Percentiles rank a stretch among this genome's conserved stretches.
These are phyloP conservation scores for Schoenoplectus tabernaemontani DNA, from an alignment of 202 grass and related monocot genomes.

Conservation along the genomic window DNA sequence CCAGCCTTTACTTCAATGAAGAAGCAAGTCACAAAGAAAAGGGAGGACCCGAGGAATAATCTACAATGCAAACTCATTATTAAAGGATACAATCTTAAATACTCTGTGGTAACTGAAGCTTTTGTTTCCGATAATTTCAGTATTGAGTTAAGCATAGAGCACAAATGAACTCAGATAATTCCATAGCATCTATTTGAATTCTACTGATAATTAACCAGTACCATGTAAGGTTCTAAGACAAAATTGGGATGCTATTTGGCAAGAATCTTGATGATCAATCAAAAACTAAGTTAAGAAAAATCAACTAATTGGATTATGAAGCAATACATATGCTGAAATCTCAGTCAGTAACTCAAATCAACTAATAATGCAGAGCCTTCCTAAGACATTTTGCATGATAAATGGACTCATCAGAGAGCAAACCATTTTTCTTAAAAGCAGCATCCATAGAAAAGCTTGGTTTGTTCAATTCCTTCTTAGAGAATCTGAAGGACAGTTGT, in stretches of 20 bases:
- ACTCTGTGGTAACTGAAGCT: background rate
- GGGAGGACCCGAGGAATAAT: background rate
- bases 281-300: background rate
- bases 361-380: background rate
- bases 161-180: background rate
- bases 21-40: background rate
- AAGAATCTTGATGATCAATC: background rate
- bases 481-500: background rate
- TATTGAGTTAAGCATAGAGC: background rate
- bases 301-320: background rate
- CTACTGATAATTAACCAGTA: background rate
- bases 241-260: background rate
- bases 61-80: background rate
- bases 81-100: background rate
- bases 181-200: background rate
- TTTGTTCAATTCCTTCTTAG: background rate
- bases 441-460: background rate
- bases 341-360: background rate
- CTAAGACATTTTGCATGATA: background rate
- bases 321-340: background rate
- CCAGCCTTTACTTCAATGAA: background rate
- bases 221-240: background rate
- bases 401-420: background rate
- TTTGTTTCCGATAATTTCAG: background rate
- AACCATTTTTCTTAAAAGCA: background rate